Conservation (phyloP, 148 eudicot genomes). For the Chenopodium suecicum region DNA sequence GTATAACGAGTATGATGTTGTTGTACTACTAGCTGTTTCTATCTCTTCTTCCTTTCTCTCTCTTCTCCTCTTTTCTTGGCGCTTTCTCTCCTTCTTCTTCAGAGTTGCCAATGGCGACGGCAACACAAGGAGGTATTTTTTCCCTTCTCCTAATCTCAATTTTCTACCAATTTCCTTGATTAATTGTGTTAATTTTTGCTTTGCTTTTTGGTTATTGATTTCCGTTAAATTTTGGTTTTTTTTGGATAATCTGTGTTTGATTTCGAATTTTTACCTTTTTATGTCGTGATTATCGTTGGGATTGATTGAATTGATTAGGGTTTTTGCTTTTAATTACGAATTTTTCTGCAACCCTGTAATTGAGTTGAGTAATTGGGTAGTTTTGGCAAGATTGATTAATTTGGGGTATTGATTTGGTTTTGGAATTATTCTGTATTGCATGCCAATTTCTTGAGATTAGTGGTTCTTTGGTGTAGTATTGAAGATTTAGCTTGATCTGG, state of each 20-base stretch:
- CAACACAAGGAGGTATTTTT: not conserved
- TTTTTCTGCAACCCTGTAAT: not conserved
- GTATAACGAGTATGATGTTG: not conserved
- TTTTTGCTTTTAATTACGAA: not conserved
- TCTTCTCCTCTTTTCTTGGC: not conserved
- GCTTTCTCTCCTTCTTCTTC: not conserved
- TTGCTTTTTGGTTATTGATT: not conserved
- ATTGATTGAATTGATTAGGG: not conserved
- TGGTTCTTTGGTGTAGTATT: not conserved
- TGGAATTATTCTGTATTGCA: not conserved
- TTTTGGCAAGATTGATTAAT: not conserved
- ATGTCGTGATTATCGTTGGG: not conserved
- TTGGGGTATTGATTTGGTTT: not conserved
- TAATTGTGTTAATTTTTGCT: not conserved
- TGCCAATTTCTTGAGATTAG: not conserved
- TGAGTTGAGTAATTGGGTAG: not conserved
- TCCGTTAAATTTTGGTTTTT: not conserved
- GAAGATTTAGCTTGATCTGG: not conserved
- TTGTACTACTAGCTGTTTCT: not conserved
- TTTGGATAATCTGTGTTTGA: not conserved
- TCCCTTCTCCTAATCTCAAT: not conserved
- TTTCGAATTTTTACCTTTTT: not conserved
- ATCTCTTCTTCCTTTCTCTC: not conserved
- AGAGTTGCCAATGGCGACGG: not conserved
- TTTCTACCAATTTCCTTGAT: not conserved